Conservation (phyloP, 345 rosid species). For the Clausena lansium region DNA sequence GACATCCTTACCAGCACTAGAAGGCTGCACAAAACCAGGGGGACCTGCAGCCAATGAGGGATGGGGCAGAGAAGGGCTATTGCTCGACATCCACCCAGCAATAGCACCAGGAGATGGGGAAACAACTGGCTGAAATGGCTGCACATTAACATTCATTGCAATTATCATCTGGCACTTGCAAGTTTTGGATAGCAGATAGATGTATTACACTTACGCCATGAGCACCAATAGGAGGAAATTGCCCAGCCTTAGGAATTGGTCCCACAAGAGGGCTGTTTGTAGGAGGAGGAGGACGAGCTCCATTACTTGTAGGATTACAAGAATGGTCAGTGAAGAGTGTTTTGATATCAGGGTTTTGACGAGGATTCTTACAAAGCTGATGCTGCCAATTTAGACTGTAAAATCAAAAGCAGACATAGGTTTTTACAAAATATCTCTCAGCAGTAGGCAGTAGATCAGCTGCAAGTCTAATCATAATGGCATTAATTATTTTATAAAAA, state of each 20-base stretch:
- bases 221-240: constrained; percentile 67
- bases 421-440: constrained; percentile 7
- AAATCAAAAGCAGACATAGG: constrained; percentile 11
- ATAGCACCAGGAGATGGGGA: constrained; percentile 65
- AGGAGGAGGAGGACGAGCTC: constrained; percentile 67
- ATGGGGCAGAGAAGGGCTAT: constrained; percentile 45
- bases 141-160: constrained; percentile 22
- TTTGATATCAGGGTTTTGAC: constrained; percentile 88
- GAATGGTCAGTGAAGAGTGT: constrained; percentile 83
- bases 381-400: constrained; percentile 95
- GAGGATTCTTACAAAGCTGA: constrained; percentile 91
- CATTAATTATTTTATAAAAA: background rate
- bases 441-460: background rate
- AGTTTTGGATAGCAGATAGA: background rate
- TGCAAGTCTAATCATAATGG: background rate
- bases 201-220: constrained; percentile 60
- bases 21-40: constrained; percentile 41
- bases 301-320: constrained; percentile 60
- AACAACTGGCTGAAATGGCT: constrained; percentile 75
- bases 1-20: constrained; percentile 37
- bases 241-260: constrained; percentile 68
- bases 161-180: constrained; percentile 8
- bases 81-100: constrained; percentile 75
- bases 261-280: constrained; percentile 59
- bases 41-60: constrained; percentile 49